phyloP scores from a whole-genome alignment of 805 yeast genomes.

The Candida oleophila region DNA sequence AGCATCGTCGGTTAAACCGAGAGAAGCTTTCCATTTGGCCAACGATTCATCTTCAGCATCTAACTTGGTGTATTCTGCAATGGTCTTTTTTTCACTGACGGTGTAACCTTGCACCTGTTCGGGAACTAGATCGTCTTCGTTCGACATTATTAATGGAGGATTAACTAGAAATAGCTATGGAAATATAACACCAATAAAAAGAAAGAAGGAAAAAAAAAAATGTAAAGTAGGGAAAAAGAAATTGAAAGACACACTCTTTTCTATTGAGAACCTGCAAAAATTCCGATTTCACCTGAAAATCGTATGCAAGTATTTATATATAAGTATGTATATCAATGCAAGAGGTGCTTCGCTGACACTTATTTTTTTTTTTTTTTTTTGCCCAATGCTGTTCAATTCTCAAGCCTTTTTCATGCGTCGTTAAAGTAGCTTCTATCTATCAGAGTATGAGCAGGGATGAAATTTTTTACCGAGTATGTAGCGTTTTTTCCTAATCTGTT shows the following conservation, averaged over 20 bases:
- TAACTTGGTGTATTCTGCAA: constrained; percentile 76
- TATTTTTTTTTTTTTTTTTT: too few relatives aligned
- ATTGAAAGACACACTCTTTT: too few relatives aligned
- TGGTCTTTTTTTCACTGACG: constrained; percentile 69
- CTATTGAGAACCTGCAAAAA: too few relatives aligned
- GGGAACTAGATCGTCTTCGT: constrained; percentile 59
- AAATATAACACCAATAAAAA: not conserved
- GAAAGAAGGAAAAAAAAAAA: not conserved
- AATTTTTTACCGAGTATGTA: not conserved
- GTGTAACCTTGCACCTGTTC: constrained; percentile 65
- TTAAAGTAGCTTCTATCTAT: not conserved
- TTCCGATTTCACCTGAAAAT: too few relatives aligned
- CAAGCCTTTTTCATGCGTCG: not conserved
- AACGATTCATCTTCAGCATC: constrained; percentile 91
- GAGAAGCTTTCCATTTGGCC: constrained; percentile 86
- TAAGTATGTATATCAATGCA: too few relatives aligned
- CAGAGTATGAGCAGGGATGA: not conserved
- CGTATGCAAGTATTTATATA: too few relatives aligned
- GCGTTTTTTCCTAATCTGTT: not conserved
- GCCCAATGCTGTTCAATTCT: not conserved
- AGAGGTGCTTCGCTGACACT: not conserved
- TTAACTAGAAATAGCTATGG: not conserved
- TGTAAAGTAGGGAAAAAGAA: not conserved
- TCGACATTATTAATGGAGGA: constrained; percentile 3
- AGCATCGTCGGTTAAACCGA: constrained; percentile 65